Evolutionary conservation across 1,284 basidiomycete species (phyloP).

Genomic region (Hypsizygus ulmarius): DNA sequence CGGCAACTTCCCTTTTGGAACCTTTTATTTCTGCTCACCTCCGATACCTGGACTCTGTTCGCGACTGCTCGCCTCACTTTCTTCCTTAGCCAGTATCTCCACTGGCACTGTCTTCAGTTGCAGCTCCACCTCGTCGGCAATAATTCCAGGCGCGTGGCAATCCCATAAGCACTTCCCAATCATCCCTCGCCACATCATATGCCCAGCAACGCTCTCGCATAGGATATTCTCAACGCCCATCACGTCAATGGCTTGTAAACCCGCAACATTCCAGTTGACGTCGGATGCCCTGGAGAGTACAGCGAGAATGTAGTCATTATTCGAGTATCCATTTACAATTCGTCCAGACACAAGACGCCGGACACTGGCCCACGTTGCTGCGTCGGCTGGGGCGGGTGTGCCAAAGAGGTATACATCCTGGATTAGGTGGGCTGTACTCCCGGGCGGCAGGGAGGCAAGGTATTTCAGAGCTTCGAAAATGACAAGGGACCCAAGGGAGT

Average conservation of each 20-base stretch:
- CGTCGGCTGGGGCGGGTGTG: constrained; percentile 59
- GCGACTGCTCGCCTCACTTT: neutral
- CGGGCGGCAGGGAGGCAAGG: constrained; percentile 37
- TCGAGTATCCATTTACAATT: constrained; percentile 71
- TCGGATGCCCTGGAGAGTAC: constrained; percentile 67
- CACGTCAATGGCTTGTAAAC: constrained; percentile 60
- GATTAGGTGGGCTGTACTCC: constrained; percentile 50
- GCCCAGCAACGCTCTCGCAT: constrained; percentile 50
- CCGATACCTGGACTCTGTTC: neutral
- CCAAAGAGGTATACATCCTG: constrained; percentile 79
- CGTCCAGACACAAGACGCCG: constrained; percentile 66
- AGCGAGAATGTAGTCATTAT: constrained; percentile 73
- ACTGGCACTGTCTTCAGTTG: constrained; percentile 13
- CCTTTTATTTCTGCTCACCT: too few relatives aligned
- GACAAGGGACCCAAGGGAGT: constrained; percentile 54
- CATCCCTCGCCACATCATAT: constrained; percentile 53
- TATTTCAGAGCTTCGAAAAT: constrained; percentile 48
- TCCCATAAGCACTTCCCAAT: constrained; percentile 44
- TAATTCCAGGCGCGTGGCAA: constrained; percentile 40
- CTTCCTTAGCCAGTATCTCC: neutral
- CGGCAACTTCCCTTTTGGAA: neutral
- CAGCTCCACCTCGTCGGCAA: constrained; percentile 30
- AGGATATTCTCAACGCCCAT: constrained; percentile 72
- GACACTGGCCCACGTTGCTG: constrained; percentile 58
- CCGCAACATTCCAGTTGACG: constrained; percentile 67